Percentiles rank a stretch among this genome's conserved stretches.
These are phyloP conservation scores for Encephalitozoon cuniculi DNA, from an alignment of 371 early-diverging fungal genomes.

Conservation along the genomic window DNA sequence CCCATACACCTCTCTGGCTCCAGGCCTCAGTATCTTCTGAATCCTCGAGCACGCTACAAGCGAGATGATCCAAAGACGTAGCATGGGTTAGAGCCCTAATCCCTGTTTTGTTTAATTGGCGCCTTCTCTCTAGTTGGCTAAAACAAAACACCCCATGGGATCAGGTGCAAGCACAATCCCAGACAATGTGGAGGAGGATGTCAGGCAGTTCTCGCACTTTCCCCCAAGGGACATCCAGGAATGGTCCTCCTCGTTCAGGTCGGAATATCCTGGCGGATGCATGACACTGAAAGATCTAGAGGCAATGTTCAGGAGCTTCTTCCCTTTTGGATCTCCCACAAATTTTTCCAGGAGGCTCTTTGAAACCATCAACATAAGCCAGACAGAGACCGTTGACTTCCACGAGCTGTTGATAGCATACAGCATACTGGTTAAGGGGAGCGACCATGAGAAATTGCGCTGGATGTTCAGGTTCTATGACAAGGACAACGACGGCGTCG, in stretches of 20 bases:
- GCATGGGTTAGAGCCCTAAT: background rate
- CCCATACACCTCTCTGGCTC: background rate
- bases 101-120: background rate
- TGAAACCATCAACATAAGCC: constrained; percentile 55
- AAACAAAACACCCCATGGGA: constrained; percentile 44
- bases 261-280: constrained; percentile 42
- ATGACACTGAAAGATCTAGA: constrained; percentile 44
- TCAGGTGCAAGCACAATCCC: constrained; percentile 16
- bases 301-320: constrained; percentile 40
- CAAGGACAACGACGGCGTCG: constrained; percentile 51
- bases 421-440: constrained; percentile 52
- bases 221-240: constrained; percentile 43
- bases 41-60: background rate
- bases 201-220: constrained; percentile 52
- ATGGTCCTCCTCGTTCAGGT: constrained; percentile 46
- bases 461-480: constrained; percentile 60
- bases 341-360: constrained; percentile 48
- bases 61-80: background rate
- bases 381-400: constrained; percentile 41
- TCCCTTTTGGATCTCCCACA: constrained; percentile 48
- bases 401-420: constrained; percentile 56
- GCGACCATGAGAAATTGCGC: constrained; percentile 48
- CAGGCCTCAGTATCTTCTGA: constrained; percentile 1
- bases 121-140: background rate
- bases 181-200: background rate